A percentile compares a stretch with the other conserved stretches of the same genome.
phyloP scores from a whole-genome alignment of 2,329 filamentous ascomycete species.

The Pseudogymnoascus sp. region DNA sequence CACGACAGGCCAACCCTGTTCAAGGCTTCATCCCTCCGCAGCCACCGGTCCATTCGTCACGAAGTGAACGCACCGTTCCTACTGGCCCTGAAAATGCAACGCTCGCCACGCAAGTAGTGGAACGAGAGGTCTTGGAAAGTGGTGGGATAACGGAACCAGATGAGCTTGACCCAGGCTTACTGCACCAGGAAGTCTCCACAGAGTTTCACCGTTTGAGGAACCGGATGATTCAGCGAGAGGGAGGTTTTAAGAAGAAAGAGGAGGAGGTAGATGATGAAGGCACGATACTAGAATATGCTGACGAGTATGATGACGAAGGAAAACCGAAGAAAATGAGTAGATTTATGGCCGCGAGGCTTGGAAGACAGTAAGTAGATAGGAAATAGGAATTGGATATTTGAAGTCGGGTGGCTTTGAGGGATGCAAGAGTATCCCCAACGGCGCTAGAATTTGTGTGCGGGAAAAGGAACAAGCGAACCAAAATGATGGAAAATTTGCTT shows the following conservation, averaged over 20 bases:
- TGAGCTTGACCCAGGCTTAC: slow-evolving; percentile 62
- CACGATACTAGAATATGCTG: slow-evolving; percentile 2
- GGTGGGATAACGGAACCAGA: slow-evolving; percentile 41
- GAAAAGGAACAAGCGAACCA: neutral
- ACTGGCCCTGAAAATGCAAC: slow-evolving; percentile 37
- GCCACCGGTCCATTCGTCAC: slow-evolving; percentile 17
- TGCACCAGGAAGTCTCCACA: slow-evolving; percentile 68
- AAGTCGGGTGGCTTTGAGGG: neutral
- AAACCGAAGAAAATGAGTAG: slow-evolving; percentile 57
- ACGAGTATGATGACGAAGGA: slow-evolving; percentile 44
- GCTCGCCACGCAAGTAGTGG: slow-evolving; percentile 51
- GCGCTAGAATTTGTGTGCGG: neutral
- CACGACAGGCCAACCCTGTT: slow-evolving; percentile 22
- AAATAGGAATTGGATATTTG: slow-evolving; percentile 17
- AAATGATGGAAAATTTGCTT: slow-evolving; percentile 32
- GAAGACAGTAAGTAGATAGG: slow-evolving; percentile 36
- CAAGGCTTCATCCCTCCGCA: slow-evolving; percentile 21
- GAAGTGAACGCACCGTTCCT: slow-evolving; percentile 19
- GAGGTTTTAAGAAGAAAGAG: slow-evolving; percentile 63
- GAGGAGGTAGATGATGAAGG: neutral
- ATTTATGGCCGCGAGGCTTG: slow-evolving; percentile 63
- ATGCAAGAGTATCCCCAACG: neutral
- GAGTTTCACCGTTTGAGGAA: slow-evolving; percentile 81
- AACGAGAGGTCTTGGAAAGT: slow-evolving; percentile 37
- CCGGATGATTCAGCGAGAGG: slow-evolving; percentile 70